These are phyloP conservation scores for Boletus rex-veris DNA, from an alignment of 768 basidiomycete species.

Conservation along the genomic window DNA sequence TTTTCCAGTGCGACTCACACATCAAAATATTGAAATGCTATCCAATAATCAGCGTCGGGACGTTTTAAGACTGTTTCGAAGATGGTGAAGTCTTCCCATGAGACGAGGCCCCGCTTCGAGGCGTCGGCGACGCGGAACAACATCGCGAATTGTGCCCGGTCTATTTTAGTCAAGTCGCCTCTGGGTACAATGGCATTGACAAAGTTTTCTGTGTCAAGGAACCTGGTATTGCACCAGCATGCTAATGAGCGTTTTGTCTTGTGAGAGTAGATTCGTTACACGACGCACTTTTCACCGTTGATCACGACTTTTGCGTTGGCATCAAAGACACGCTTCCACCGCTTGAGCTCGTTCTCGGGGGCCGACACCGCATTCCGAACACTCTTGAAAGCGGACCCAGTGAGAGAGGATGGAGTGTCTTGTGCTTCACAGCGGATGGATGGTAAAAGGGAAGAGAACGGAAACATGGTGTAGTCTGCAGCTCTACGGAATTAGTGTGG, in stretches of 20 bases:
- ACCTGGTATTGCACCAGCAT: constrained; percentile 46
- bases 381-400: constrained; percentile 54
- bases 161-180: constrained; percentile 81
- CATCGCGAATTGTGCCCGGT: constrained; percentile 83
- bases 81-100: constrained; percentile 94
- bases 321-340: constrained; percentile 90
- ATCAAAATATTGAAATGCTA: constrained; percentile 95
- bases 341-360: constrained; percentile 79
- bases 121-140: constrained; percentile 88
- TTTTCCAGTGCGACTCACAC: constrained; percentile 54
- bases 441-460: constrained; percentile 42
- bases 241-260: constrained; percentile 5
- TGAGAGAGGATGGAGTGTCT: constrained; percentile 37
- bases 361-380: constrained; percentile 67
- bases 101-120: constrained; percentile 69
- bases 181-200: constrained; percentile 93
- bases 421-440: constrained; percentile 54
- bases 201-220: constrained; percentile 82
- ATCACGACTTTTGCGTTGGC: constrained; percentile 67
- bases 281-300: constrained; percentile 77
- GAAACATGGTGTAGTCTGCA: constrained; percentile 33
- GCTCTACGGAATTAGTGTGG: constrained; percentile 31
- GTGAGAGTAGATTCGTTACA: constrained; percentile 15
- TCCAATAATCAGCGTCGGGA: constrained; percentile 96
- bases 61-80: constrained; percentile 92